Conservation (phyloP, 164 flowering plant genomes). For the Berberis vulgaris region DNA sequence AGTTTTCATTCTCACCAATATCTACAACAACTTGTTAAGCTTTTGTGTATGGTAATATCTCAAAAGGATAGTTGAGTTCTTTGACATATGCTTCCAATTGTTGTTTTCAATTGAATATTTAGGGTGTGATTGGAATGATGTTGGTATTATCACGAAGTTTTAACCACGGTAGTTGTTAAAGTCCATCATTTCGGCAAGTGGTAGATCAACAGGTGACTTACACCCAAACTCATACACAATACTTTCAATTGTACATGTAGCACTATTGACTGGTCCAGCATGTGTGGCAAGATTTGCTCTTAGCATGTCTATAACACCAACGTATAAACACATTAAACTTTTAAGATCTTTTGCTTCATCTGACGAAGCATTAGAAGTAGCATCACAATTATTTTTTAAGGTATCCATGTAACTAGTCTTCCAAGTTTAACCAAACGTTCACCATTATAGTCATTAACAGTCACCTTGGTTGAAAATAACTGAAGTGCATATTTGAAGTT, state of each 20-base stretch:
- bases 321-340: background rate
- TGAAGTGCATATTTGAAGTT: background rate
- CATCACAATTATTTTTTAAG: background rate
- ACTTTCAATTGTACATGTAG: background rate
- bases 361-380: background rate
- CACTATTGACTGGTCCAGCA: background rate
- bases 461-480: background rate
- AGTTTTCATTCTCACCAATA: too few species aligned
- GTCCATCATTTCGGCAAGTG: background rate
- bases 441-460: background rate
- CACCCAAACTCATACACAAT: background rate
- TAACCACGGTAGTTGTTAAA: background rate
- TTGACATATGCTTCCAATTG: too few species aligned
- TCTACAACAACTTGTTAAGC: too few species aligned
- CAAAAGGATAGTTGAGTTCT: too few species aligned
- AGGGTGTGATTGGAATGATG: background rate
- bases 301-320: background rate
- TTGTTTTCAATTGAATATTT: too few species aligned
- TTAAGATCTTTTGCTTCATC: background rate
- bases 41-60: too few species aligned
- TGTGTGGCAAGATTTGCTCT: background rate
- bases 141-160: background rate
- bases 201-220: background rate
- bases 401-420: background rate
- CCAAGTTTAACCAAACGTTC: background rate